Base-by-base conservation (phyloP, 495 filamentous ascomycete genomes). In the Aspergillus baeticus region DNA sequence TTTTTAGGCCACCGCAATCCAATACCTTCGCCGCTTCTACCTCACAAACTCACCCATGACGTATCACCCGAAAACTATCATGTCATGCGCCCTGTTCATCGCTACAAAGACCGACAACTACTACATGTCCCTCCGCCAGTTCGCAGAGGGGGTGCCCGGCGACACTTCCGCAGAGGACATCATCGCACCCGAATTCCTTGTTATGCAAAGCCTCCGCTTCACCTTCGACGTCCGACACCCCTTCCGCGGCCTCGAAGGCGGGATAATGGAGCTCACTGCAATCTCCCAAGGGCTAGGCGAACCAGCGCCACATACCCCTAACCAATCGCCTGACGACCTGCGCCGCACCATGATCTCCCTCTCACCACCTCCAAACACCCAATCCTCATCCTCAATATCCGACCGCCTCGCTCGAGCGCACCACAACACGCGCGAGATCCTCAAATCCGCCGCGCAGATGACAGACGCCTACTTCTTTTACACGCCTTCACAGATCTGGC, bases 381-480 rank as follows among this genome's bases (percentile, higher is more conserved):
- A 58, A 5, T 61, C 67, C 6, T 63, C 66, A 1, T 62, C 62
- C 11, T 66, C 73, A 0, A 64, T 73, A 44, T 58, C 66, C 26
- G 68, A 65, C 38, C 69, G 91, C 11, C 82, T 96, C 50, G 76
- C 77, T 23, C 70, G 74, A 7, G 91, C 90, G 2, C 91, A 96
- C 64, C 74, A 69, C 31, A 81, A 76, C 53, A 89, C 92, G 5
- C 83, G 86, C 39, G 81, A 86, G 3, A 77, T 88, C 36, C 80
- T 97, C 33, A 91, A 91, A 57, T 85, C 82, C 39, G 86, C 88
- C 45, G 89, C 91, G 1, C 74, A 94, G 38, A 81, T 96, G 60
- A 93, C 93, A 22, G 94, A 98, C 64, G 91, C 81, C 18, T 97
- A 97, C 73, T 96, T 98, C 76, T 86, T 96, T 64, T 98, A 90